Evolutionary conservation across 2,329 filamentous ascomycete species (phyloP).

Genomic region (Colletotrichum higginsianum): DNA sequence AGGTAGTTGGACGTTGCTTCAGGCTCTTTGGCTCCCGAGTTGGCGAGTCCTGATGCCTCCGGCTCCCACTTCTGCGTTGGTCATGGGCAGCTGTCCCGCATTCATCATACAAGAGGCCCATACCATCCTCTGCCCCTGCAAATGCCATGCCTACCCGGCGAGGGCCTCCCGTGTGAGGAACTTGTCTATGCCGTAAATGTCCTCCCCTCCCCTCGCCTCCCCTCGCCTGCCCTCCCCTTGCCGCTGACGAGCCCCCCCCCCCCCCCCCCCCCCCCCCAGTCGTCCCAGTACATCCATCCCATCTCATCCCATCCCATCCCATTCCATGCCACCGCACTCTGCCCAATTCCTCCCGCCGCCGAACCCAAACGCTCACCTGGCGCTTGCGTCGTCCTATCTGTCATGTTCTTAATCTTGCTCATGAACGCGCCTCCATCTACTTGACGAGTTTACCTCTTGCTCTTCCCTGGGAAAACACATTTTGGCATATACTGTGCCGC

Average conservation of each 20-base stretch:
- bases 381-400: slow-evolving; percentile 33
- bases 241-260: slow-evolving; percentile 31
- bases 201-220: slow-evolving; percentile 16
- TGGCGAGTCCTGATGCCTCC: slow-evolving; percentile 23
- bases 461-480: slow-evolving; percentile 2
- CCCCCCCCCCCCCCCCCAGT: neutral
- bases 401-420: slow-evolving; percentile 31
- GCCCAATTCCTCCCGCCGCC: slow-evolving; percentile 30
- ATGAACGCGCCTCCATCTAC: slow-evolving; percentile 23
- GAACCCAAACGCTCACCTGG: slow-evolving; percentile 34
- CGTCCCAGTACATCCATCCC: neutral
- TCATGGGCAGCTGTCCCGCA: slow-evolving; percentile 26
- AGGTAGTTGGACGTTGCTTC: slow-evolving; percentile 10
- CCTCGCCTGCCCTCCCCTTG: slow-evolving; percentile 18
- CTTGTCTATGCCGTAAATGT: slow-evolving; percentile 3
- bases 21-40: slow-evolving; percentile 35
- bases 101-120: slow-evolving; percentile 9
- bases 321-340: slow-evolving; percentile 26
- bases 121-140: slow-evolving; percentile 25
- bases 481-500: slow-evolving; percentile 28
- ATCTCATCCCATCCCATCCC: slow-evolving; percentile 18
- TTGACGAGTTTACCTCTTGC: neutral
- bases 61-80: neutral
- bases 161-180: slow-evolving; percentile 28
- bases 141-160: slow-evolving; percentile 30